These are phyloP conservation scores for Rubus idaeus DNA, from an alignment of 306 rosid species.

Conservation along the genomic window DNA sequence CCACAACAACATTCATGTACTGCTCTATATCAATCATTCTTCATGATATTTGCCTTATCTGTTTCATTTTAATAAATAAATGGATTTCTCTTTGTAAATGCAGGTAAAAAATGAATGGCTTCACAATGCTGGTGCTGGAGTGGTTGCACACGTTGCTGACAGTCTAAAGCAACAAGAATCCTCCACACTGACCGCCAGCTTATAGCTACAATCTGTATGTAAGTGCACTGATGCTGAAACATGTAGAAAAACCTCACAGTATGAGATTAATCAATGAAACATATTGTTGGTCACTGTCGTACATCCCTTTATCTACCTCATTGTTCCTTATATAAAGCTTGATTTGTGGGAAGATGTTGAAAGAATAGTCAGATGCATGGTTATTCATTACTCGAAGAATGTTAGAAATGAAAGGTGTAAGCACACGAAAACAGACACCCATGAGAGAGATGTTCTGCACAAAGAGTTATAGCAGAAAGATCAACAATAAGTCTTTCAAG, in stretches of 20 bases:
- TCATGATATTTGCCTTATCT: conserved; percentile 14
- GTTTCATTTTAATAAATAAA: conserved; percentile 19
- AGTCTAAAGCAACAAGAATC: conserved; percentile 78
- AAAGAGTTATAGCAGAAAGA: not conserved
- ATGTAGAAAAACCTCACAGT: conserved; percentile 6
- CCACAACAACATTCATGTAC: conserved; percentile 96
- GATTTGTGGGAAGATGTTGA: not conserved
- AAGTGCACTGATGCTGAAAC: conserved; percentile 25
- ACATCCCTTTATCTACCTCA: not conserved
- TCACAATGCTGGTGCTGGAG: conserved; percentile 89
- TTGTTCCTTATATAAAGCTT: not conserved
- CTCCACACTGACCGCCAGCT: conserved; percentile 55
- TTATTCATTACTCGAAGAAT: not conserved
- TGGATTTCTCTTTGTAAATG: conserved; percentile 21
- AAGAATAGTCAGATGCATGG: not conserved
- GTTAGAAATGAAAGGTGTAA: not conserved
- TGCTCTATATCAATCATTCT: conserved; percentile 1
- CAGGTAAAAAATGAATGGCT: conserved; percentile 96
- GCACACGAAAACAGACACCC: not conserved
- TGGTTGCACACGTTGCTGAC: conserved; percentile 89
- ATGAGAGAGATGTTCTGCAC: not conserved
- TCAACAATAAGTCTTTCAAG: not conserved
- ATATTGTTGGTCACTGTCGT: not conserved
- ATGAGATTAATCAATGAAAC: not conserved
- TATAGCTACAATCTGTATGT: conserved; percentile 41